Evolutionary conservation across 345 rosid species (phyloP), one percentile per base, ranked within the genome.

Genomic region (Geranium rotundifolium): DNA sequence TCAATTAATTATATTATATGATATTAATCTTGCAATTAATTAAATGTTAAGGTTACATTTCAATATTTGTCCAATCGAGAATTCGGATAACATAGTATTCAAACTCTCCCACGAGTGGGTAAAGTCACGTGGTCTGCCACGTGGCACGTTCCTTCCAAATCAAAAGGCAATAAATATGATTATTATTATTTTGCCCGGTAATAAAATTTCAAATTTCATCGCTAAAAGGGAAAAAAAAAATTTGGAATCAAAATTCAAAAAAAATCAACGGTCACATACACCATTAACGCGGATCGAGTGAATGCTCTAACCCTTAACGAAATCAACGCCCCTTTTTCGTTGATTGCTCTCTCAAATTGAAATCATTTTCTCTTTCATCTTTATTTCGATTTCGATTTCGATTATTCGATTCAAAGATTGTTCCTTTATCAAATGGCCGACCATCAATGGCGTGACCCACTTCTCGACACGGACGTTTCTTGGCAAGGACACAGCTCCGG

Each of bases 391-490:
- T 46, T 46, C 52, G 12, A 46, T 46, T 46, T 46, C 16, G 52
- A 46, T 46, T 46, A 7, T 14, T 46, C 15, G 52, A 7, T 46
- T 46, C 52, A 12, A 46, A 46, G 13, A 46, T 14, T 46, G 52
- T 46, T 27, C 16, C 61, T 62, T 62, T 17, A 14, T 57, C 23
- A 27, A 50, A 39, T 29, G 62, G 62, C 69, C 6, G 58, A 61
- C 55, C 65, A 54, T 54, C 76, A 61, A 15, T 65, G 86, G 82
- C 71, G 61, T 59, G 82, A 75, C 74, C 82, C 85, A 50, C 78
- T 80, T 76, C 73, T 80, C 60, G 69, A 76, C 34, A 68, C 76
- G n/a, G 85, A 82, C 74, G 80, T 64, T 69, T 73, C 81, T 61
- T 49, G 14, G 60, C 80, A 65, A 50, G 79, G 30, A 13, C 74